Evolutionary conservation across 192 early-diverging fungal genomes (phyloP), one percentile per base, ranked within the genome.

Genomic region (Coemansia sp.): DNA sequence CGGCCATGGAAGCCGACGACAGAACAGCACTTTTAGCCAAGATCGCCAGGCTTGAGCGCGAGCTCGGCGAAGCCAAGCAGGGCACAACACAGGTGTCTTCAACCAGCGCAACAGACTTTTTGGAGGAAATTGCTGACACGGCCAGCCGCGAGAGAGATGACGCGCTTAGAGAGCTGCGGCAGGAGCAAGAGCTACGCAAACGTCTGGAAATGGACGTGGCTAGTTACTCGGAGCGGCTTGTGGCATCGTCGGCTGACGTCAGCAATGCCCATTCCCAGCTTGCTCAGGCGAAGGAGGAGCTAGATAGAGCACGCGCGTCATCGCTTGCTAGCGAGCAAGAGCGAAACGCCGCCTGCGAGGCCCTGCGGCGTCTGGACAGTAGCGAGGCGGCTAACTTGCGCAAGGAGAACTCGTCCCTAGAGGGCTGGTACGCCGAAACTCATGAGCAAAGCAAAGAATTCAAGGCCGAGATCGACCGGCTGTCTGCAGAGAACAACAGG

Each of bases 31-130:
- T 89, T 73, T 73, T 78, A 62, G 59, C 72, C 64, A 78, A 89
- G 68, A 68, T 88, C 17, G 80, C 82, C 19, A 85, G 89, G 38
- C 82, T 93, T 17, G 88, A 93, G 70, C 74, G 84, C 38, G 87
- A 92, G 69, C 74, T 92, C 32, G 64, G 67, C 9, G 87, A 84
- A 31, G 74, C 69, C 0, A 64, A 66, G 9, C 31, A 27, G 25
- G 71, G 21, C 58, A 44, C 37, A 10, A 23, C 38, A 17, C 69
- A 58, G 55, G 50, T 63, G 39, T 70, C 66, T 63, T 68, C 37
- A 11, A 63, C 39, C 31, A 44, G 61, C 9, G 73, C 73, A 1
- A 55, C 70, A 9, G 73, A 66, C 44, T 76, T 76, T 41, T 44
- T 82, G 57, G 75, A 82, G 17, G 70, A 74, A 59, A 63, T 82